These are phyloP conservation scores for Parachaetomium inaequale DNA, from an alignment of 495 filamentous ascomycete species.

Conservation along the genomic window DNA sequence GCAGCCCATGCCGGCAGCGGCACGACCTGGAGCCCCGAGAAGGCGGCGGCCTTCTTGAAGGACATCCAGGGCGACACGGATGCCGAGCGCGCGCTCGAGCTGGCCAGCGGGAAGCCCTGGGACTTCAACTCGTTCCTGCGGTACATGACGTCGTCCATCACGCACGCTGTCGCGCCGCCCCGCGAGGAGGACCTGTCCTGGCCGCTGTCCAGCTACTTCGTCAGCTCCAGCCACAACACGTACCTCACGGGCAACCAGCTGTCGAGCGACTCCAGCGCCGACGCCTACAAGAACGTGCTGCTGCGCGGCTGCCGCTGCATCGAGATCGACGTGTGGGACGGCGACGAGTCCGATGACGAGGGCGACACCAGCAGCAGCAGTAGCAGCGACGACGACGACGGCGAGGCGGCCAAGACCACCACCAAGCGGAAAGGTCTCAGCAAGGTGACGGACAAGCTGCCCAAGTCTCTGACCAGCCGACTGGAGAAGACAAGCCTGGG, in stretches of 20 bases:
- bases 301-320: constrained; percentile 84
- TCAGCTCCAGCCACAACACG: constrained; percentile 92
- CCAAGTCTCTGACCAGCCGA: constrained; percentile 34
- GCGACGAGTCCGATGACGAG: constrained; percentile 47
- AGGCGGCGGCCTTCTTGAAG: constrained; percentile 37
- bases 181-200: constrained; percentile 52
- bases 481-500: constrained; percentile 41
- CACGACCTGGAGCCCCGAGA: constrained; percentile 37
- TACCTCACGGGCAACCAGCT: constrained; percentile 92
- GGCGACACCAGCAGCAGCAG: constrained; percentile 24
- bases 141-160: constrained; percentile 58
- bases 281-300: constrained; percentile 80
- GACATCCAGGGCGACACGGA: constrained; percentile 37
- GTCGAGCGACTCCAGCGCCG: constrained; percentile 73
- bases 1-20: constrained; percentile 30
- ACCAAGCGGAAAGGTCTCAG: constrained; percentile 21
- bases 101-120: constrained; percentile 26
- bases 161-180: constrained; percentile 43
- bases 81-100: constrained; percentile 24
- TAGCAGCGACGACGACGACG: constrained; percentile 35
- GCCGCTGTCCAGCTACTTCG: constrained; percentile 82
- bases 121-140: constrained; percentile 51
- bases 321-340: constrained; percentile 96
- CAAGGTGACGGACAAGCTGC: constrained; percentile 38
- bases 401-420: constrained; percentile 22